phyloP scores from a whole-genome alignment of 208 protist species.

The Angomonas ambiguus region DNA sequence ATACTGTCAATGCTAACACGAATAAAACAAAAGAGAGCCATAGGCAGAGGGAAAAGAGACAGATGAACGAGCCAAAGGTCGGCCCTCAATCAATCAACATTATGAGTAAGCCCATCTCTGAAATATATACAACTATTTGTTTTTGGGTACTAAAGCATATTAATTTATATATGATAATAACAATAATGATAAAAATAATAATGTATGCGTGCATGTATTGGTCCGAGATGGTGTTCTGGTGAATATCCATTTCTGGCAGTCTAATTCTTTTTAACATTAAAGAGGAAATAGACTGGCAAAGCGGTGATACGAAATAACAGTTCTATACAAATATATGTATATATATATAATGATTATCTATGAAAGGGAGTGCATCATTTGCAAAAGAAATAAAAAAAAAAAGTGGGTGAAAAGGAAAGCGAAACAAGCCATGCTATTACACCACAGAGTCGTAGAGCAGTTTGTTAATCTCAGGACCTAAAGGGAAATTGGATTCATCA shows the following conservation, averaged over 20 bases:
- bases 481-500: conserved; percentile 31
- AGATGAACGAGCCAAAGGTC: background rate
- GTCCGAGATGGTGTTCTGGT: background rate
- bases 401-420: background rate
- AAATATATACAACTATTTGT: background rate
- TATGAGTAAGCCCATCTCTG: background rate
- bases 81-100: background rate
- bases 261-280: no score
- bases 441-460: background rate
- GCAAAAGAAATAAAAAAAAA: conserved; percentile 16
- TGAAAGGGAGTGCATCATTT: no score
- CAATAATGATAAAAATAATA: background rate
- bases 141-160: background rate
- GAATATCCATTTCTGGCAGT: background rate
- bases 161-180: background rate
- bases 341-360: no score
- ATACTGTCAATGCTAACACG: no score
- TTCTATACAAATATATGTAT: background rate
- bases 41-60: background rate
- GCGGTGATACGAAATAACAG: background rate
- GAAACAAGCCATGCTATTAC: background rate
- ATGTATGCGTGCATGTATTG: conserved; percentile 9
- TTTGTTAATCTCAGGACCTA: conserved; percentile 1
- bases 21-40: conserved; percentile 7
- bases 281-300: background rate